phyloP scores from a whole-genome alignment of 1,284 basidiomycete species.

The Ceratobasidium sp. region DNA sequence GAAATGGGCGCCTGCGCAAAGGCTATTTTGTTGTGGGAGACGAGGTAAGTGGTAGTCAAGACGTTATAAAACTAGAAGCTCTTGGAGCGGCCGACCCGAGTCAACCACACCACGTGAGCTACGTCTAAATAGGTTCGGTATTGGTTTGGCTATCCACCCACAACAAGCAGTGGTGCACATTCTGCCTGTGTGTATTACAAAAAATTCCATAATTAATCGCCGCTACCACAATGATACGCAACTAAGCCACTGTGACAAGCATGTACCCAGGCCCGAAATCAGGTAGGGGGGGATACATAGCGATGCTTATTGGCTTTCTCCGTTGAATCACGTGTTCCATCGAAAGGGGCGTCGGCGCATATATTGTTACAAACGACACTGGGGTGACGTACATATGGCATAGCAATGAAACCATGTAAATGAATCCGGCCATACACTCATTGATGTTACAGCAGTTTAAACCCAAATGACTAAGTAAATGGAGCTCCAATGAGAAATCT shows the following conservation, averaged over 20 bases:
- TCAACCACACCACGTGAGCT: constrained; percentile 24
- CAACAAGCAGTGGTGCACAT: no score
- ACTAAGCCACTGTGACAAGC: no score
- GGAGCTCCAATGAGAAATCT: neutral
- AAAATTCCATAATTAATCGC: no score
- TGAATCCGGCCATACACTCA: no score
- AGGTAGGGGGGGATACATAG: no score
- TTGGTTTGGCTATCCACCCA: neutral
- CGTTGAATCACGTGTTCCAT: neutral
- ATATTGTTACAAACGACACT: constrained; percentile 14
- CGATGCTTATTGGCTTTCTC: neutral
- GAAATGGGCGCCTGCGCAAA: neutral
- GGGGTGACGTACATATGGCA: neutral
- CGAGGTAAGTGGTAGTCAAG: constrained; percentile 9
- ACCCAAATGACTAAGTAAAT: neutral
- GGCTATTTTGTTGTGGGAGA: neutral
- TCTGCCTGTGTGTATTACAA: no score
- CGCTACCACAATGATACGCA: no score
- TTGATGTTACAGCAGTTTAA: constrained; percentile 11
- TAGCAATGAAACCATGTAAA: neutral
- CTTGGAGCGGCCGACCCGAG: neutral
- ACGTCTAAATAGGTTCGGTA: neutral
- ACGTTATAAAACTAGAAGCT: neutral
- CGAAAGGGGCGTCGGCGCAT: neutral
- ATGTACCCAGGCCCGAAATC: no score